Conservation (phyloP, 2,329 filamentous ascomycete species). For the Talaromyces sp. region DNA sequence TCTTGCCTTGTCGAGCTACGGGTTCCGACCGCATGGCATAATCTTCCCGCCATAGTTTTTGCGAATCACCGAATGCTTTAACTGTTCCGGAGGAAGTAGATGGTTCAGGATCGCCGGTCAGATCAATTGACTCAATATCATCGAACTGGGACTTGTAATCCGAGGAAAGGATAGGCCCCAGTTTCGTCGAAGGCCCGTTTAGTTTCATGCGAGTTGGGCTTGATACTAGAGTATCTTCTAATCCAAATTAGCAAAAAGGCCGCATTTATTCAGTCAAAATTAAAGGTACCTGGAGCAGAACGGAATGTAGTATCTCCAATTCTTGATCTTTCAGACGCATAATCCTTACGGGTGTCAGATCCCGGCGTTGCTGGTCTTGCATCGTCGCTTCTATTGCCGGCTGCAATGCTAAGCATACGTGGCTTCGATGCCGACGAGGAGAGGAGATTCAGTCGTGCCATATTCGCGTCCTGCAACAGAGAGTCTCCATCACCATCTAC, state of each 20-base stretch:
- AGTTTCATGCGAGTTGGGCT: slow-evolving; percentile 11
- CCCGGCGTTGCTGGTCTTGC: slow-evolving; percentile 24
- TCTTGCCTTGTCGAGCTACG: slow-evolving; percentile 41
- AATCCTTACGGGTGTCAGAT: slow-evolving; percentile 16
- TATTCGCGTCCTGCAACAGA: slow-evolving; percentile 29
- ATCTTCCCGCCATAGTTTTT: slow-evolving; percentile 44
- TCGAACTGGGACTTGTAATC: slow-evolving; percentile 24
- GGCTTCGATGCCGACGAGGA: slow-evolving; percentile 40
- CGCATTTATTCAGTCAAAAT: not conserved
- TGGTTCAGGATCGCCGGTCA: slow-evolving; percentile 39
- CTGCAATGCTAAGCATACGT: slow-evolving; percentile 35
- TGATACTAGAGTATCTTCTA: not conserved
- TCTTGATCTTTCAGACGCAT: slow-evolving; percentile 16
- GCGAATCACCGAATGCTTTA: slow-evolving; percentile 41
- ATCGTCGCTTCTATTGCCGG: slow-evolving; percentile 21
- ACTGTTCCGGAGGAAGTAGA: slow-evolving; percentile 36
- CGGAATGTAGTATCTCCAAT: slow-evolving; percentile 12
- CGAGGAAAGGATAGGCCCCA: not conserved
- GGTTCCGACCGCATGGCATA: slow-evolving; percentile 38
- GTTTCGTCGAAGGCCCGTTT: slow-evolving; percentile 9
- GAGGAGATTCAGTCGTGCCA: slow-evolving; percentile 45
- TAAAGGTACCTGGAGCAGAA: slow-evolving; percentile 26
- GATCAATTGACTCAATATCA: slow-evolving; percentile 45
- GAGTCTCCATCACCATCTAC: slow-evolving; percentile 25
- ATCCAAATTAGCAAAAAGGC: not conserved